Percentiles rank a stretch among this genome's conserved stretches.
Conservation (phyloP, 768 basidiomycete species). For the Suillus cothurnatus region DNA sequence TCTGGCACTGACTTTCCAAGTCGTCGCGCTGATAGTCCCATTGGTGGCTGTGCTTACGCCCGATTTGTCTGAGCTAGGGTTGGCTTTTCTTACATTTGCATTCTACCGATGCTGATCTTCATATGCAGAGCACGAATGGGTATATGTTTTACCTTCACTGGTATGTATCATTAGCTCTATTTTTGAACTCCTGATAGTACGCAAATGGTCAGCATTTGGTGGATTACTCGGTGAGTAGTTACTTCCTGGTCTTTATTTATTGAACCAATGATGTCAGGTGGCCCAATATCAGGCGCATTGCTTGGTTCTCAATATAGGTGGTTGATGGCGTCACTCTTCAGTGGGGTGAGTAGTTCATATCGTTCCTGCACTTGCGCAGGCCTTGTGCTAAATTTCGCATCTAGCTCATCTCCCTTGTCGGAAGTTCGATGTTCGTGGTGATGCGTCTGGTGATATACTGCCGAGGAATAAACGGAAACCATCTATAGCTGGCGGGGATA, state of each 20-base stretch:
- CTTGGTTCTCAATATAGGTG: constrained; percentile 1
- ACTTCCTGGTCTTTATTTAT: not conserved
- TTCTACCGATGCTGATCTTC: not conserved
- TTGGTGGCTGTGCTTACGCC: constrained; percentile 42
- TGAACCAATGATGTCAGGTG: not conserved
- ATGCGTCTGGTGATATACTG: not conserved
- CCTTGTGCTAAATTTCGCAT: not conserved
- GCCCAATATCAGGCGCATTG: not conserved
- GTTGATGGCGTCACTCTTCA: not conserved
- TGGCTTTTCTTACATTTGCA: not conserved
- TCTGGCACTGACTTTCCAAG: constrained; percentile 14
- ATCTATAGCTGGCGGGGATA: not conserved
- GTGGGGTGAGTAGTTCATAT: not conserved
- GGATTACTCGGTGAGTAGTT: not conserved
- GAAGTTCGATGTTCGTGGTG: not conserved
- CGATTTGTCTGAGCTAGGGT: constrained; percentile 49
- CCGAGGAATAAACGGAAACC: not conserved
- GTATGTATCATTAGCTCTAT: not conserved
- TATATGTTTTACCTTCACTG: not conserved
- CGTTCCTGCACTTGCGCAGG: not conserved
- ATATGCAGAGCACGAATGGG: not conserved
- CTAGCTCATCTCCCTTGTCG: not conserved
- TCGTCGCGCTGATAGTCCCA: constrained; percentile 38
- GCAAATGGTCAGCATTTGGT: not conserved
- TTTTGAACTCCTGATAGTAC: not conserved